These are phyloP conservation scores for Rhodosporidiobolus odoratus DNA, from an alignment of 768 basidiomycete species.

Conservation along the genomic window DNA sequence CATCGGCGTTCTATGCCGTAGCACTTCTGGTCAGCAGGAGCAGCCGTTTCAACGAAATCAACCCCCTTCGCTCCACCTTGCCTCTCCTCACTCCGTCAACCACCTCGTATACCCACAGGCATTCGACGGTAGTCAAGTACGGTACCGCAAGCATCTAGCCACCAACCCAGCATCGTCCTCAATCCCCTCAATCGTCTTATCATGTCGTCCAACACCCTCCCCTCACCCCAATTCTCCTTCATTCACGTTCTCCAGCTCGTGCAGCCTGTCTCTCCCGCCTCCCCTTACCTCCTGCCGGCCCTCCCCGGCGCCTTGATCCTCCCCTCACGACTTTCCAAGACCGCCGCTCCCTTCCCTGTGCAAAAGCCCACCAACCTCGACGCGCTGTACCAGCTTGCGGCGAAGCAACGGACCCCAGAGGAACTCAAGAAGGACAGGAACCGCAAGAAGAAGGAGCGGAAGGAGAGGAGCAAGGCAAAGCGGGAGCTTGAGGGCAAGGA, in stretches of 20 bases:
- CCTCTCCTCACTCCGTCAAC: too few species aligned
- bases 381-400: not conserved
- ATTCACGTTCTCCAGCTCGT: slow-evolving; percentile 9
- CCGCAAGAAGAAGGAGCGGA: not conserved
- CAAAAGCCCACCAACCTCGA: not conserved
- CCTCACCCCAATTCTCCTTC: slow-evolving; percentile 4
- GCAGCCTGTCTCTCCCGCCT: not conserved
- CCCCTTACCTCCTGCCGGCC: not conserved
- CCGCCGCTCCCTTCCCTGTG: not conserved
- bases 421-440: not conserved
- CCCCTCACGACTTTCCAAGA: not conserved
- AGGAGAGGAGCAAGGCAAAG: not conserved
- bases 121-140: too few species aligned
- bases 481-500: not conserved
- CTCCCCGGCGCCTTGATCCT: not conserved
- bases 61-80: too few species aligned
- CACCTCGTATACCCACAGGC: too few species aligned
- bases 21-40: too few species aligned
- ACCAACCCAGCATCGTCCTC: too few species aligned
- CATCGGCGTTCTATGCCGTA: too few species aligned
- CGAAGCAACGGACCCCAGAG: not conserved
- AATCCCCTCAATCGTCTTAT: too few species aligned
- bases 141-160: too few species aligned
- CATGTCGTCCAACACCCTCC: too few species aligned
- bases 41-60: too few species aligned